phyloP scores from a whole-genome alignment of 805 yeast genomes.

The Saccharomyces paradoxus region DNA sequence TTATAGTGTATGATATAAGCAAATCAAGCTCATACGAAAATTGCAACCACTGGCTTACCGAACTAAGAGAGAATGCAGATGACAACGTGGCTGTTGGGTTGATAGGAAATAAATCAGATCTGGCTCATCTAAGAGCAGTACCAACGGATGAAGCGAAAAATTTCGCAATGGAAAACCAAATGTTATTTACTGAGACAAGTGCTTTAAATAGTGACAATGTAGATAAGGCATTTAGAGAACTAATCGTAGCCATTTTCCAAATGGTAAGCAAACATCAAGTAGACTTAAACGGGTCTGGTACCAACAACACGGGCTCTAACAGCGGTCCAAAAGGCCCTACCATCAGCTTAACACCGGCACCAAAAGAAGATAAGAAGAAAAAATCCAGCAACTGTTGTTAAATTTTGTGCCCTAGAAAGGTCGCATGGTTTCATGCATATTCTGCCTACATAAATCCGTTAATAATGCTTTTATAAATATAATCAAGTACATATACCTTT shows the following conservation, averaged over 20 bases:
- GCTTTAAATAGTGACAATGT: slow-evolving; percentile 93
- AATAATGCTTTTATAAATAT: not conserved
- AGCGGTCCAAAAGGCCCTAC: slow-evolving; percentile 67
- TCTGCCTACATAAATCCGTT: not conserved
- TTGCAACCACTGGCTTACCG: slow-evolving; percentile 83
- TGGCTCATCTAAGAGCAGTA: slow-evolving; percentile 88
- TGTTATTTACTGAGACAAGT: slow-evolving; percentile 91
- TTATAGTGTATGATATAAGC: slow-evolving; percentile 90
- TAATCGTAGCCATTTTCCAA: slow-evolving; percentile 86
- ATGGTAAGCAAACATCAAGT: slow-evolving; percentile 90
- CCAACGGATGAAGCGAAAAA: slow-evolving; percentile 96
- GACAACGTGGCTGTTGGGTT: slow-evolving; percentile 91
- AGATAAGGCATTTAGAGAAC: slow-evolving; percentile 86
- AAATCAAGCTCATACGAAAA: slow-evolving; percentile 81
- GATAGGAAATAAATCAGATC: slow-evolving; percentile 87
- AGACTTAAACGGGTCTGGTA: slow-evolving; percentile 66
- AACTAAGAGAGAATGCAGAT: slow-evolving; percentile 85
- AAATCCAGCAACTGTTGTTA: slow-evolving; percentile 58
- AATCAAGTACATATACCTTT: not conserved
- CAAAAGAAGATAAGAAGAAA: slow-evolving; percentile 63
- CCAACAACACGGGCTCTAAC: slow-evolving; percentile 8
- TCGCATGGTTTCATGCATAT: not conserved
- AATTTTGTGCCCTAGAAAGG: not conserved
- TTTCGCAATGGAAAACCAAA: slow-evolving; percentile 85
- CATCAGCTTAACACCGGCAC: slow-evolving; percentile 86